phyloP scores from a whole-genome alignment of 2,329 filamentous ascomycete genomes.

The Calonectria crousiana region DNA sequence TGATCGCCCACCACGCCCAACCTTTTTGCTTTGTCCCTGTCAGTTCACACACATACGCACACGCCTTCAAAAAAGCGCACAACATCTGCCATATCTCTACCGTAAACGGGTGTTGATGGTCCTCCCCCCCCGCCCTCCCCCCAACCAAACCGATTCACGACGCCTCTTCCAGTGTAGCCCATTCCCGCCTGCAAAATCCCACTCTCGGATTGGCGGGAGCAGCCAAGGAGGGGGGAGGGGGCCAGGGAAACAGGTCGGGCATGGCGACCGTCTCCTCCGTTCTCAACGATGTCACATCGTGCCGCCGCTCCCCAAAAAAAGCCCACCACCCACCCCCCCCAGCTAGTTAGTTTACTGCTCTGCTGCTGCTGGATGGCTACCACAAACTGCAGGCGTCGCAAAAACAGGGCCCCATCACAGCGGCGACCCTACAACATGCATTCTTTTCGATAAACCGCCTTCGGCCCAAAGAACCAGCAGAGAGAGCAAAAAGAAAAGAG shows the following conservation, averaged over 20 bases:
- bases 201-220: not conserved
- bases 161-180: not conserved
- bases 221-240: not conserved
- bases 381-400: not conserved
- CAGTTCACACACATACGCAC: not conserved
- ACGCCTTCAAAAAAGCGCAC: no score
- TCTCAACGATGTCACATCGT: slow-evolving; percentile 13
- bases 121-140: not conserved
- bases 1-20: not conserved
- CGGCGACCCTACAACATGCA: not conserved
- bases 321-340: not conserved
- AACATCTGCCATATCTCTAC: no score
- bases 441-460: not conserved
- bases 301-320: not conserved
- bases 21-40: not conserved
- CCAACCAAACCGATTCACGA: not conserved
- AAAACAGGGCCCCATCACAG: not conserved
- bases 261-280: not conserved
- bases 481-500: not conserved
- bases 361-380: not conserved
- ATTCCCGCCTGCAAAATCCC: not conserved
- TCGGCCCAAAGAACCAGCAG: not conserved
- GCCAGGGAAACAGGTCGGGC: not conserved
- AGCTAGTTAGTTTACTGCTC: not conserved
- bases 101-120: no score